A percentile compares a stretch with the other conserved stretches of the same genome.
phyloP scores from a whole-genome alignment of 805 yeast species.

The Jamesozyma spencerorum region DNA sequence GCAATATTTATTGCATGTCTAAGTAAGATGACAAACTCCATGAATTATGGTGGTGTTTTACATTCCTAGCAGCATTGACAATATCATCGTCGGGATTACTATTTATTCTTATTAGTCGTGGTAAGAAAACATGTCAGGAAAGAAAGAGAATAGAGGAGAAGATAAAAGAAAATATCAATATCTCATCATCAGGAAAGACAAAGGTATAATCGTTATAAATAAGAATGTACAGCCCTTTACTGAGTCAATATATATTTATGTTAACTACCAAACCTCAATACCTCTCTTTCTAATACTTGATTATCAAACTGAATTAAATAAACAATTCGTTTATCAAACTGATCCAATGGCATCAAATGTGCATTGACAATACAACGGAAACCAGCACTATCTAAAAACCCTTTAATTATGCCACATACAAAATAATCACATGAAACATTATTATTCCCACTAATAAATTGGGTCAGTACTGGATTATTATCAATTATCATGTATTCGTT shows the following conservation, averaged over 20 bases:
- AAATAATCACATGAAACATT: conserved; percentile 78
- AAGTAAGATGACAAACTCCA: conserved; percentile 43
- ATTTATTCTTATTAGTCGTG: conserved; percentile 26
- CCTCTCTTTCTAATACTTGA: conserved; percentile 47
- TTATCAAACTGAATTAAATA: conserved; percentile 65
- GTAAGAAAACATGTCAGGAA: conserved; percentile 22
- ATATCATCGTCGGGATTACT: conserved; percentile 19
- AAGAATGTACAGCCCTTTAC: too few relatives aligned
- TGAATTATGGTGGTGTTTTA: conserved; percentile 74
- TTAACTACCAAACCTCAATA: conserved; percentile 28
- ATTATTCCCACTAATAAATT: conserved; percentile 54
- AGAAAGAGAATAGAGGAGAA: conserved; percentile 10
- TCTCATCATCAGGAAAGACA: not conserved
- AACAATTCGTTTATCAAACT: conserved; percentile 55
- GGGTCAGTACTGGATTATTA: conserved; percentile 56
- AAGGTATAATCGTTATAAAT: too few relatives aligned
- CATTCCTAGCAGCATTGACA: conserved; percentile 53
- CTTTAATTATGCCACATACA: conserved; percentile 80
- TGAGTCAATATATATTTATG: not conserved
- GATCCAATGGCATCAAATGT: conserved; percentile 58
- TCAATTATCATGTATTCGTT: conserved; percentile 76
- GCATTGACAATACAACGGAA: conserved; percentile 73
- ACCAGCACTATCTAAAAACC: conserved; percentile 60
- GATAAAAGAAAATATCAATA: not conserved
- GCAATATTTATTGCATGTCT: conserved; percentile 66